Percentiles rank a stretch among this genome's conserved stretches.
phyloP scores from a whole-genome alignment of 2,329 filamentous ascomycete species.

The Sarocladiaceae sp. region DNA sequence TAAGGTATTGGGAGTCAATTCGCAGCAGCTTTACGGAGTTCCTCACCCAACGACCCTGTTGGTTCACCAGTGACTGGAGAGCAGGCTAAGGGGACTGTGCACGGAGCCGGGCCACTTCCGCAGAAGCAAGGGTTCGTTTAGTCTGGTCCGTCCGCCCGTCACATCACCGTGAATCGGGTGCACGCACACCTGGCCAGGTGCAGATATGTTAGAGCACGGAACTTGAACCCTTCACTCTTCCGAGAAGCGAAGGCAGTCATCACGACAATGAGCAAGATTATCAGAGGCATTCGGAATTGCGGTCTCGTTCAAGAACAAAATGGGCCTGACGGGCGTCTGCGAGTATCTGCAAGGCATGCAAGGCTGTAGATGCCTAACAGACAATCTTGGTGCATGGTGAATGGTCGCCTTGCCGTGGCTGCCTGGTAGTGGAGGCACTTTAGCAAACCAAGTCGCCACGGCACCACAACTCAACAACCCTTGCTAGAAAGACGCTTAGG shows the following conservation, averaged over 20 bases:
- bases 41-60: too few relatives aligned
- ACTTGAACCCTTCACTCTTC: background rate
- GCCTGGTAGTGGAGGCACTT: too few relatives aligned
- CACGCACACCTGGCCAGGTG: background rate
- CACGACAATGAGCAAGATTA: background rate
- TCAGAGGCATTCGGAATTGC: too few relatives aligned
- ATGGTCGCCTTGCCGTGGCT: slow-evolving; percentile 11
- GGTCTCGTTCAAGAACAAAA: too few relatives aligned
- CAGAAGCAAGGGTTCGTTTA: slow-evolving; percentile 3
- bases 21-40: too few relatives aligned
- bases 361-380: slow-evolving; percentile 12
- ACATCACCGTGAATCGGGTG: background rate
- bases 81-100: background rate
- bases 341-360: too few relatives aligned
- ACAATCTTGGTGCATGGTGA: slow-evolving; percentile 13
- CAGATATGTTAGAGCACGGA: background rate
- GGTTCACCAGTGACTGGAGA: too few relatives aligned
- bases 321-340: too few relatives aligned
- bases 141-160: too few relatives aligned
- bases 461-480: background rate
- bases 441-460: background rate
- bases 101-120: background rate
- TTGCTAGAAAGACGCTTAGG: too few relatives aligned
- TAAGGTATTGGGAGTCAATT: too few relatives aligned
- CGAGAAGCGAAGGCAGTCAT: background rate